A percentile compares a stretch with the other conserved stretches of the same genome.
Conservation (phyloP, 352 stramenopile species). For the Globisporangium cederbergense region DNA sequence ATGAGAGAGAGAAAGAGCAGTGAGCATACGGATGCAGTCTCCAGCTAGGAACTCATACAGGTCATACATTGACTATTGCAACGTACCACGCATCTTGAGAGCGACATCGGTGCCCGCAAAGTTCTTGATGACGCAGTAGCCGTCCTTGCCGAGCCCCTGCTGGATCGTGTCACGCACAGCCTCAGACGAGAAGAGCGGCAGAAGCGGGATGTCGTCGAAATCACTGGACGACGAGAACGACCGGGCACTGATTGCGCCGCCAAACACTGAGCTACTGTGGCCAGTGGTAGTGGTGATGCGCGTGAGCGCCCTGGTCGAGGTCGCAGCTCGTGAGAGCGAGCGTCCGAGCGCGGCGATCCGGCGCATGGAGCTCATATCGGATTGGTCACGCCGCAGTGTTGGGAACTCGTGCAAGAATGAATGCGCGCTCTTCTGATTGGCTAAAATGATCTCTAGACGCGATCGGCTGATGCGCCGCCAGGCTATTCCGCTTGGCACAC, state of each 20-base stretch:
- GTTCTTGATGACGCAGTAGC: conserved; percentile 36
- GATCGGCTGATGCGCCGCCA: too few species aligned
- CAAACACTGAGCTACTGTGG: too few species aligned
- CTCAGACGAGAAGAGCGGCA: conserved; percentile 38
- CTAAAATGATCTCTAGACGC: too few species aligned
- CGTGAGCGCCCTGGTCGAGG: background rate
- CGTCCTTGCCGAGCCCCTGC: conserved; percentile 32
- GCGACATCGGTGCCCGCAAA: conserved; percentile 39
- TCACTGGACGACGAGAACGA: conserved; percentile 13
- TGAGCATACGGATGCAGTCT: background rate
- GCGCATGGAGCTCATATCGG: background rate
- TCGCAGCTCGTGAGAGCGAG: background rate
- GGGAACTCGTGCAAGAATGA: too few species aligned
- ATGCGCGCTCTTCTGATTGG: too few species aligned
- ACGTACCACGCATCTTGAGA: conserved; percentile 34
- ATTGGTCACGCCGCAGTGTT: too few species aligned
- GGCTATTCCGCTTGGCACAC: too few species aligned
- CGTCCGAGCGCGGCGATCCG: background rate
- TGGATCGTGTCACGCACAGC: conserved; percentile 35
- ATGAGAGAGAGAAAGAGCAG: background rate
- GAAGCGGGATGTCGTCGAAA: conserved; percentile 31
- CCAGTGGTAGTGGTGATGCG: background rate
- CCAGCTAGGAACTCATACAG: background rate
- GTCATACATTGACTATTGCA: background rate
- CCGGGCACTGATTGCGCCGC: background rate